A percentile compares a stretch with the other conserved stretches of the same genome.
These are phyloP conservation scores for Hyphodiscus sp. DNA, from an alignment of 2,329 filamentous ascomycete species.

Conservation along the genomic window DNA sequence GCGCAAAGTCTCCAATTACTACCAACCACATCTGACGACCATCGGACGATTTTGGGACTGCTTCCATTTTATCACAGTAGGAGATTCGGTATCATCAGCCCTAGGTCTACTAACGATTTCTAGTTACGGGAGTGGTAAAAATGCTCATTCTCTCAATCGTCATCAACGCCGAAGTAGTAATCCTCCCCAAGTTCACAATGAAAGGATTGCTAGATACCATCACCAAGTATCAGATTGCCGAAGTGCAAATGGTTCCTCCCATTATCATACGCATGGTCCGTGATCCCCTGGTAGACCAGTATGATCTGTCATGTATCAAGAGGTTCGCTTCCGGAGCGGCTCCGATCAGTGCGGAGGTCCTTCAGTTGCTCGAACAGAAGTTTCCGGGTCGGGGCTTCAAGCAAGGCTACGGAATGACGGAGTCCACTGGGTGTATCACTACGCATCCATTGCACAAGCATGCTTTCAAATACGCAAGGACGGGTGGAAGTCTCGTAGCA, in stretches of 20 bases:
- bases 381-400: conserved; percentile 57
- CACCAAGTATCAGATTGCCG: conserved; percentile 45
- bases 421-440: conserved; percentile 56
- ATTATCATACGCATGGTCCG: conserved; percentile 55
- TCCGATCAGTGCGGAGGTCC: conserved; percentile 49
- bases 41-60: conserved; percentile 47
- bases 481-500: conserved; percentile 48
- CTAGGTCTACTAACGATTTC: neutral
- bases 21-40: conserved; percentile 34
- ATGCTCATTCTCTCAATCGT: conserved; percentile 54
- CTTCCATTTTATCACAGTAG: conserved; percentile 50
- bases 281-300: conserved; percentile 46
- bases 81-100: neutral
- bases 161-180: conserved; percentile 56
- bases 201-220: conserved; percentile 46
- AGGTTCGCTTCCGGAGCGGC: conserved; percentile 56
- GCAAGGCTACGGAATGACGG: conserved; percentile 65
- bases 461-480: conserved; percentile 49
- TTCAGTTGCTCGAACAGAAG: conserved; percentile 46
- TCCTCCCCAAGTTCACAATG: conserved; percentile 57
- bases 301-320: conserved; percentile 49
- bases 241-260: conserved; percentile 53
- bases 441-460: conserved; percentile 49
- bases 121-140: conserved; percentile 45
- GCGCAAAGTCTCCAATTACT: conserved; percentile 54